Evolutionary conservation across 345 rosid genomes (phyloP), one percentile per base, ranked within the genome.

Genomic region (Populus pruinosa): DNA sequence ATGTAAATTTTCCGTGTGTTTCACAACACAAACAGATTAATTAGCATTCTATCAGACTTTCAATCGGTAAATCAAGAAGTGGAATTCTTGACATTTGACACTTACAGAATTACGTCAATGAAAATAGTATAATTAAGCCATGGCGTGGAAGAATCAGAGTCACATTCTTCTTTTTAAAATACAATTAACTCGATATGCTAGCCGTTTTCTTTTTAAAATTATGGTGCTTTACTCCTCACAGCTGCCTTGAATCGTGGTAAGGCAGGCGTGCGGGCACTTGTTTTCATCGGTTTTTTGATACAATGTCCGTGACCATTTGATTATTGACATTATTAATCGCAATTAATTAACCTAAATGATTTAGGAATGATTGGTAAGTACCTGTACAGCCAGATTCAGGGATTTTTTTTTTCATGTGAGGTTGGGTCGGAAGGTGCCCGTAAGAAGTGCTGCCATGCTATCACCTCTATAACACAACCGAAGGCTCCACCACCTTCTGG

Each of bases 371-470:
- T 25, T 12, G 0, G 36, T 27, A 12, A 63, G 67, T 12, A 63
- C 39, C 4, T 67, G 70, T 20, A 20, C 53, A 36, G 55, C 43
- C 33, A 53, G n/a, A 35, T 8, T 71, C 1, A 1, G 23, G 27
- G 47, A 25, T 41, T 10, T 10, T 41, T 10, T 2, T 77, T 68
- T 56, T 44, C 74, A 68, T 59, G 74, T 77, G 80, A 77, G 74
- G 67, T 29, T 65, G 78, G 5, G 64, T 25, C 11, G 64, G 64
- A 59, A n/a, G 78, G 86, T 84, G 87, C 87, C 89, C 86, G 89
- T 69, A 86, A 82, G 89, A 83, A 50, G 84, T 84, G 87, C 88
- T 80, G 90, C 86, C 82, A 86, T 81, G 80, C 65, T 63, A 72
- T 36, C 64, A 25, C 39, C 29, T 56, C 23, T 20, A 4, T 10